Base-by-base conservation (phyloP, 176 grass and related monocot species). In the Puccinellia tenuiflora region DNA sequence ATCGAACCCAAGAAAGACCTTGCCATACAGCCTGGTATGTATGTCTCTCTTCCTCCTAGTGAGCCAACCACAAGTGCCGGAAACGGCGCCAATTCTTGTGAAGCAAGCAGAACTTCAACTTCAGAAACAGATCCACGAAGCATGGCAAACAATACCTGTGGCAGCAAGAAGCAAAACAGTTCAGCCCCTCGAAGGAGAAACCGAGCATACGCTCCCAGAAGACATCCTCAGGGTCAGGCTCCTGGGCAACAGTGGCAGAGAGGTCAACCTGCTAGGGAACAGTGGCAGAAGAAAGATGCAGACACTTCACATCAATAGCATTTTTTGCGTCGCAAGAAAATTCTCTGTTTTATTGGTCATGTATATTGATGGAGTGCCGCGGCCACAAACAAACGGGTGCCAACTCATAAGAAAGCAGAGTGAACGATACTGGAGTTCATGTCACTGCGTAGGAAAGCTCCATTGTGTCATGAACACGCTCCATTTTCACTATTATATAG, bases 1-100 rank as follows among this genome's bases (percentile, higher is more conserved):
- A 95, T 98, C 29, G 90, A 95, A 85, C 96, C 89, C 0, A 93
- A 86, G 81, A 98, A 90, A 75, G 85, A 98, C 48, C 84, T 93
- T n/a, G 75, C 81, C 8, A 92, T 98, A 86, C 85, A 88, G 35
- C 96, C 92, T 7, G 96, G 96, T 54, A 98, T 93, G 96, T 98
- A 86, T 67, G 75, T 98, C 46, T 65, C 87, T 78, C 84, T 86
- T 71, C 80, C 87, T 54, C 29, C 79, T 35, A 79, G 20, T 10
- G 38, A 0, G 29, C 79, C 86, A 62, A 53, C 42, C 5, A 42
- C 81, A 53, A 57, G 67, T 68, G 80, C 18, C 51, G 84, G 56
- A 67, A 79, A 79, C 51, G 54, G 9, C 17, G 2, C 39, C 35
- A 28, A 80, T 43, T 79, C 74, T 33, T 83, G 65, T 1, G 74